Base-by-base conservation (phyloP, 768 basidiomycete species). In the Crepidotus variabilis region DNA sequence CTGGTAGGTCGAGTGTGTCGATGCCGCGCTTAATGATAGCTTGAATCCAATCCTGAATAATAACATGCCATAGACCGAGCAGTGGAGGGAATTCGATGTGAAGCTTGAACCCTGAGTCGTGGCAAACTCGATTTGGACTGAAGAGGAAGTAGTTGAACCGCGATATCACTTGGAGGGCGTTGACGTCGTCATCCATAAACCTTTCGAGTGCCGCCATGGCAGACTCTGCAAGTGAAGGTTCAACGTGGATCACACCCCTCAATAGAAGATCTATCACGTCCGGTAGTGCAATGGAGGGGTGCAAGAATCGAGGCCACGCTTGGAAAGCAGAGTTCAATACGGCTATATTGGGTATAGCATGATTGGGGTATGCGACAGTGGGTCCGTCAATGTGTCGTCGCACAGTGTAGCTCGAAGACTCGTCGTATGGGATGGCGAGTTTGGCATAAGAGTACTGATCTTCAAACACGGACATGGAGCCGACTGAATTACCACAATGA, bases 161-260 rank as follows among this genome's bases (percentile, higher is more conserved):
- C 14, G 81, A 75, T 14, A 93, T 71, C 11, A 94, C 81, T 2
- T 73, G 72, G 22, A 79, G 71, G 1, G 84, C 81, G 59, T 86
- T 77, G 0, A 69, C 52, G 0, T 78, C 72, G 53, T 92, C 84
- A 5, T 77, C 73, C 76, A 88, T 86, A 60, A 94, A 84, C 21
- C 94, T 81, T 56, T 82, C 84, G 60, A 96, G 66, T 11, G 92
- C 86, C 2, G 75, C 73, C 24, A 75, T 77, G 0, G 94, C 87
- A 14, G 81, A 82, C n/a, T 87, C 85, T 35, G 80, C 81, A 1
- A 96, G 75, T 1, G 72, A 63, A 1, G 91, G 89, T 60, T 97
- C 92, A 28, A 94, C 84, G 61, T 96, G 94, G 22, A 92, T 78
- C n/a, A 92, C 81, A 1, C 89, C 90, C 33, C 85, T 82, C 47